Conservation (phyloP, 2,329 filamentous ascomycete species). For the Tolypocladium inflatum region DNA sequence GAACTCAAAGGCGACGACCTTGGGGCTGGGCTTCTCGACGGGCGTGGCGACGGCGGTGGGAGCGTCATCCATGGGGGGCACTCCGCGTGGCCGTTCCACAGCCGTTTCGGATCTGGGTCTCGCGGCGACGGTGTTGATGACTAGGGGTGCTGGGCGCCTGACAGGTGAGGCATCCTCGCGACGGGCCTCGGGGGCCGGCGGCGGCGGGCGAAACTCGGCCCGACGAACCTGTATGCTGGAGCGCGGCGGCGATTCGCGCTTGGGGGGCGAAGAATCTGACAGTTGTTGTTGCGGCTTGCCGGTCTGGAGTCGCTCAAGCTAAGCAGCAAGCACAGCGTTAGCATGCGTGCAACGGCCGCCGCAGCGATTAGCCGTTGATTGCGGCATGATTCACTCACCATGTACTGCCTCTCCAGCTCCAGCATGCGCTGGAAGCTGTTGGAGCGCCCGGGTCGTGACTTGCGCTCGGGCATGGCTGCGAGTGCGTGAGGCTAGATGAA, state of each 20-base stretch:
- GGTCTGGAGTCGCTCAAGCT: conserved; percentile 12
- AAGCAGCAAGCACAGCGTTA: neutral
- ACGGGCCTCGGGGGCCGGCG: neutral
- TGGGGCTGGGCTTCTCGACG: conserved; percentile 14
- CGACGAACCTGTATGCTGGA: conserved; percentile 7
- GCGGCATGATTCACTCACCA: conserved; percentile 33
- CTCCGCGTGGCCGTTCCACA: conserved; percentile 4
- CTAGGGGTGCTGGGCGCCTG: conserved; percentile 4
- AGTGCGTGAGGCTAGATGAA: neutral
- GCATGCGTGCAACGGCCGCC: neutral
- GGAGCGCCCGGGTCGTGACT: conserved; percentile 18
- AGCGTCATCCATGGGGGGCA: neutral
- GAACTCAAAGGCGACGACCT: conserved; percentile 20
- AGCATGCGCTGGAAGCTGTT: conserved; percentile 50
- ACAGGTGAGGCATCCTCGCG: conserved; percentile 3
- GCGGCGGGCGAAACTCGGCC: conserved; percentile 1
- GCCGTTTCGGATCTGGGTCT: conserved; percentile 3
- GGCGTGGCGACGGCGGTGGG: conserved; percentile 4
- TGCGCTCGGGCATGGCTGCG: conserved; percentile 6
- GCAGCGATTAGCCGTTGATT: neutral
- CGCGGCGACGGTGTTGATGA: conserved; percentile 7
- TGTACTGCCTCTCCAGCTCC: conserved; percentile 47
- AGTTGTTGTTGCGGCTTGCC: conserved; percentile 1
- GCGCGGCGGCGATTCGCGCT: conserved; percentile 1
- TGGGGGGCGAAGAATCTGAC: neutral